Base-by-base conservation (phyloP, 176 grass and related monocot species). In the Musa troglodytarum region DNA sequence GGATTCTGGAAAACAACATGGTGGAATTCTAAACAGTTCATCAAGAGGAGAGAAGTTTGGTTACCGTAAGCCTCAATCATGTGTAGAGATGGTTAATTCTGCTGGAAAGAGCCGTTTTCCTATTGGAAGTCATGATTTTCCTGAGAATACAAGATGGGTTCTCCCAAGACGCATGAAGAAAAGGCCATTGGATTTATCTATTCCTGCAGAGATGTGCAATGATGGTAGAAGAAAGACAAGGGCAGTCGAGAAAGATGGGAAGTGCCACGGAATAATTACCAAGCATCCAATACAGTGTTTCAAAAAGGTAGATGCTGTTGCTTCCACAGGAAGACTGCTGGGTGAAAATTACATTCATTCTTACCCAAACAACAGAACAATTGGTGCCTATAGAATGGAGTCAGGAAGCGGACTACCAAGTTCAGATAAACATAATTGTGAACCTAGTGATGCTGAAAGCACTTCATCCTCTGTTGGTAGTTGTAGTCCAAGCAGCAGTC, bases 221-320 rank as follows among this genome's bases (percentile, higher is more conserved):
- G 80, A 72, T 75, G 78, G 75, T 63, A 81, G 69, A 11, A 85
- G 85, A 86, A 88, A 75, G 80, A 74, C 77, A 71, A 74, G 52
- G 50, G 85, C 69, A 17, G 69, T 72, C 34, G 43, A 72, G 20
- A 56, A 53, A 22, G 62, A 77, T 69, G 58, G 57, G 51, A 50
- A 11, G 25, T 2, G 43, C 22, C 21, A 76, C 34, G 1, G 21
- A 72, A 58, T 83, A 78, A 17, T 72, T 74, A 72, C 66, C 21
- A 75, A 56, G 78, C 81, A 66, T 79, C 81, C 76, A 49, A 75
- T 73, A 73, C 80, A 34, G 70, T 81, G 83, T 74, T 81, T 53
- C 56, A 82, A 87, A 80, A 96, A 92, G 82, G 88, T 91, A 91
- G 84, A 91, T 88, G 88, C 82, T 90, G 80, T 76, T 63, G 74